A percentile compares a stretch with the other conserved stretches of the same genome.
Conservation (phyloP, 495 filamentous ascomycete species). For the Daldinia caldariorum region DNA sequence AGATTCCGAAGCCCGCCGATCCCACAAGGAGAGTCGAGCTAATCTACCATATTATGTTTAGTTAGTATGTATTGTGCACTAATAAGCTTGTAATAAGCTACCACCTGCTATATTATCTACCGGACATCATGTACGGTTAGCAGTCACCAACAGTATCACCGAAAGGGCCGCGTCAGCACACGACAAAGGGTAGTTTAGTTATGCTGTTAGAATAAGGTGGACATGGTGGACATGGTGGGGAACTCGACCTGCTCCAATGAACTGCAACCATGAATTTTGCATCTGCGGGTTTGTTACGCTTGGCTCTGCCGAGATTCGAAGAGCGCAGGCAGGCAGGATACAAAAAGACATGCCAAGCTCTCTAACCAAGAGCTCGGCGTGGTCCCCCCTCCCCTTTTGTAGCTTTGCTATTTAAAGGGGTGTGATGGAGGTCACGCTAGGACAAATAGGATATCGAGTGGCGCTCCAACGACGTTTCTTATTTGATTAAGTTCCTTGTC, state of each 20-base stretch:
- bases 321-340: slow-evolving; percentile 25
- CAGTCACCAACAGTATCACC: slow-evolving; percentile 42
- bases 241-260: slow-evolving; percentile 24
- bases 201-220: slow-evolving; percentile 45
- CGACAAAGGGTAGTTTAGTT: slow-evolving; percentile 35
- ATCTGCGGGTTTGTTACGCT: slow-evolving; percentile 27
- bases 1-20: slow-evolving; percentile 24
- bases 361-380: slow-evolving; percentile 35
- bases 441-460: slow-evolving; percentile 29
- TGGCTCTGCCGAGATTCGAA: slow-evolving; percentile 43
- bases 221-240: slow-evolving; percentile 35
- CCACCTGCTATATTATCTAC: slow-evolving; percentile 39
- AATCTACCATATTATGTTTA: slow-evolving; percentile 1
- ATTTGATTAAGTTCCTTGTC: slow-evolving; percentile 41
- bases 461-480: slow-evolving; percentile 35
- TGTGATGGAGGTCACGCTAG: slow-evolving; percentile 14
- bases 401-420: slow-evolving; percentile 32
- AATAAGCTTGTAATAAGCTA: slow-evolving; percentile 30
- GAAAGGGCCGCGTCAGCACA: slow-evolving; percentile 46
- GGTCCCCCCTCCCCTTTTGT: slow-evolving; percentile 23
- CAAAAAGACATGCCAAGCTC: slow-evolving; percentile 32
- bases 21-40: slow-evolving; percentile 18
- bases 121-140: slow-evolving; percentile 3
- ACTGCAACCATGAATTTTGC: slow-evolving; percentile 22
- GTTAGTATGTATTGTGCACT: neutral